These are phyloP conservation scores for Colletotrichum musae DNA, from an alignment of 2,329 filamentous ascomycete species.

Conservation along the genomic window DNA sequence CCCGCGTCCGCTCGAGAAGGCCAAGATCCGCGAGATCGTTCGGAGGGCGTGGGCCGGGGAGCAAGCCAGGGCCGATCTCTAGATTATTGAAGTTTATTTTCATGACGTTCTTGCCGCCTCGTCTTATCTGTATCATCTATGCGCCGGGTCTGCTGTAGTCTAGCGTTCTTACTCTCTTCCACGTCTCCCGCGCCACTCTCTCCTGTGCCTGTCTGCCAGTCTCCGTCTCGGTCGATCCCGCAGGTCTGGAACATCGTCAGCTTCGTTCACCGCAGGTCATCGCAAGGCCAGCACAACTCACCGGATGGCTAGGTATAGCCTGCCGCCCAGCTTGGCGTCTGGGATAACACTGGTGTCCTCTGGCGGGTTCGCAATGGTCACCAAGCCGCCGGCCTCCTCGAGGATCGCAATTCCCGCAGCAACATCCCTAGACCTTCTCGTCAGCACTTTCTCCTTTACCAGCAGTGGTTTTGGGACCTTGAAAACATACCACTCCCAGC, in stretches of 20 bases:
- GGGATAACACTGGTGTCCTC: constrained; percentile 69
- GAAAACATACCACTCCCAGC: constrained; percentile 79
- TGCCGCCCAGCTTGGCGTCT: constrained; percentile 74
- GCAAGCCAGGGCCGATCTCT: constrained; percentile 66
- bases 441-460: constrained; percentile 76
- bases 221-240: constrained; percentile 72
- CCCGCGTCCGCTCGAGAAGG: constrained; percentile 65
- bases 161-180: constrained; percentile 76
- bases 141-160: constrained; percentile 78
- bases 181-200: constrained; percentile 79
- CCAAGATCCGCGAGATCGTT: constrained; percentile 67
- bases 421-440: constrained; percentile 70
- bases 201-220: constrained; percentile 78
- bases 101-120: too few relatives aligned
- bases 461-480: constrained; percentile 42
- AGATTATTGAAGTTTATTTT: too few relatives aligned
- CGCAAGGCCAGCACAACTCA: constrained; percentile 47
- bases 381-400: constrained; percentile 79
- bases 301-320: constrained; percentile 80
- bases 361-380: constrained; percentile 82
- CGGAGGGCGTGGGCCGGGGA: constrained; percentile 71
- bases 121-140: constrained; percentile 44
- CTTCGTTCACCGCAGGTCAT: too few relatives aligned
- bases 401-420: constrained; percentile 82
- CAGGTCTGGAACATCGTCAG: constrained; percentile 64